Base-by-base conservation (phyloP, 2,329 filamentous ascomycete species). In the Blumeriella jaapii region DNA sequence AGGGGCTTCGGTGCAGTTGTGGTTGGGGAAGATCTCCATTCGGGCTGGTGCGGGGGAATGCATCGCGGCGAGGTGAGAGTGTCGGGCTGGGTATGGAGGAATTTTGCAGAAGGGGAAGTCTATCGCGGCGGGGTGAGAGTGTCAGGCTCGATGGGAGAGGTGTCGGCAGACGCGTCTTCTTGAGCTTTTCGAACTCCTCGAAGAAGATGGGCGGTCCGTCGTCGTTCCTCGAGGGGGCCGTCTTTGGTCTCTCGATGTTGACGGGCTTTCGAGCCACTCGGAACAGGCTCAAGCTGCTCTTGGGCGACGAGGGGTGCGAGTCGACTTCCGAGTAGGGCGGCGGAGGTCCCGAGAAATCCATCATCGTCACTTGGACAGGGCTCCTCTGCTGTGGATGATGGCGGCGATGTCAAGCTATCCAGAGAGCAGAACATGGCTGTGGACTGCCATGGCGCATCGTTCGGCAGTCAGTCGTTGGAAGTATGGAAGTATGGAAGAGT, bases 191-290 rank as follows among this genome's bases (percentile, higher is more conserved):
- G 16, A 30, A 28, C 15, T 34, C 34, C 18, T 36, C 34, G 7
- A 36, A 29, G 26, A 29, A 25, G 17, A 36, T 24, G 5, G 34
- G 29, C 3, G 25, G 24, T 4, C 14, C 23, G 29, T 31, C 18
- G 10, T 28, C 22, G n/a, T 29, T 31, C 26, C 17, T 36, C 20
- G 31, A 34, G 5, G 27, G 20, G 5, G 26, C 31, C 28, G 38
- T 26, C 18, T 18, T 34, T 13, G 38, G 31, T 30, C 32, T 27
- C n/a, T 29, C 15, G 3, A 25, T 14, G 16, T 23, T 22, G 9
- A 42, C 18, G 4, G 40, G 40, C 27, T 42, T 42, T 16, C 40
- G 29, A 15, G 29, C 15, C n/a, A 42, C 29, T 19, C 25, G 32
- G 25, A 36, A 33, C 6, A 33, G 29, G 26, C 23, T 24, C 27